These are phyloP conservation scores for Curvularia eragrostidis DNA, from an alignment of 2,329 filamentous ascomycete genomes.

Conservation along the genomic window DNA sequence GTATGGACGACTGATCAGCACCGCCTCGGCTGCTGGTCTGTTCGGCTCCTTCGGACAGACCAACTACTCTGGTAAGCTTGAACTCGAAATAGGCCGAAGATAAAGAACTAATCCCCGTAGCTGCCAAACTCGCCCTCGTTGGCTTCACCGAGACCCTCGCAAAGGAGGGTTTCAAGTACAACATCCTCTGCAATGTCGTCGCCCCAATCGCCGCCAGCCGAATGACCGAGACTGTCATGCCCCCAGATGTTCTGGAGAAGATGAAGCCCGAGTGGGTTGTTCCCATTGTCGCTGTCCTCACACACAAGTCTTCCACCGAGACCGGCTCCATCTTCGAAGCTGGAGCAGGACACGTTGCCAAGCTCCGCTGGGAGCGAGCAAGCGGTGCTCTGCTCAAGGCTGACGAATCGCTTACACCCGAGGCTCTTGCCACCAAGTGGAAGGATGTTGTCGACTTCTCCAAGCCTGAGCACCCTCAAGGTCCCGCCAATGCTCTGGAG, in stretches of 20 bases:
- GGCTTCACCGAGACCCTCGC: conserved; percentile 98
- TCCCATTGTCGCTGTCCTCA: conserved; percentile 85
- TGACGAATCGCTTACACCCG: conserved; percentile 85
- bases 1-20: conserved; percentile 96
- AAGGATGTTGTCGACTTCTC: conserved; percentile 86
- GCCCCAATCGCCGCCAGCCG: conserved; percentile 93
- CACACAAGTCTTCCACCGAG: conserved; percentile 87
- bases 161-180: conserved; percentile 97
- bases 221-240: conserved; percentile 96
- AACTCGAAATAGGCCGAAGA: background rate
- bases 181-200: conserved; percentile 94
- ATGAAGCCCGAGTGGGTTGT: conserved; percentile 95
- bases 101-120: conserved; percentile 52
- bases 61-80: conserved; percentile 79
- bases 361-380: conserved; percentile 93
- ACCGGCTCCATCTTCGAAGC: conserved; percentile 92
- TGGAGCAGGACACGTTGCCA: conserved; percentile 89
- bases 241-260: conserved; percentile 84
- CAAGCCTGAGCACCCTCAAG: conserved; percentile 79
- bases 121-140: conserved; percentile 92
- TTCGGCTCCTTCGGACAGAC: conserved; percentile 95
- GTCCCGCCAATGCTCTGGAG: conserved; percentile 85
- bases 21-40: conserved; percentile 91
- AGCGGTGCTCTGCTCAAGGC: conserved; percentile 88
- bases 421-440: conserved; percentile 89